Conservation (phyloP, 768 basidiomycete genomes). For the Mycena metata region DNA sequence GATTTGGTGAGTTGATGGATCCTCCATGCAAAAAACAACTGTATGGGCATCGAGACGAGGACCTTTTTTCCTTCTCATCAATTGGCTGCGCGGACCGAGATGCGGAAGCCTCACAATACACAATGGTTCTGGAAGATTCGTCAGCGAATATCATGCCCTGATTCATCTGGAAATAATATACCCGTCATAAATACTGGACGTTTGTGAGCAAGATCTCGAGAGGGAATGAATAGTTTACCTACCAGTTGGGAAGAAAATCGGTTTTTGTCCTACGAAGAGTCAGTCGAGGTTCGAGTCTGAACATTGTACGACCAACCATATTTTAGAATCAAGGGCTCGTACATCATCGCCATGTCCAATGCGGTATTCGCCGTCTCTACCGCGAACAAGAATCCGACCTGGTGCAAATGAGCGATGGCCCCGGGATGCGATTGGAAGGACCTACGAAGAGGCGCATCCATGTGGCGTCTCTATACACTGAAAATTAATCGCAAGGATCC, state of each 20-base stretch:
- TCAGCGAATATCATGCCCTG: too few relatives aligned
- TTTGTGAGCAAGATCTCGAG: background rate
- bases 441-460: slow-evolving; percentile 59
- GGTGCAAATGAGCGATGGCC: background rate
- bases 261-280: slow-evolving; percentile 3
- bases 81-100: background rate
- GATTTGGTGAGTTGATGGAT: slow-evolving; percentile 54
- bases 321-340: slow-evolving; percentile 59
- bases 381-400: slow-evolving; percentile 60
- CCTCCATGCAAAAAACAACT: slow-evolving; percentile 61
- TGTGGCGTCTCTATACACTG: slow-evolving; percentile 51
- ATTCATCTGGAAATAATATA: slow-evolving; percentile 3
- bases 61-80: slow-evolving; percentile 44
- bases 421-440: background rate
- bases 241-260: slow-evolving; percentile 37
- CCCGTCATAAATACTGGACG: slow-evolving; percentile 45
- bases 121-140: slow-evolving; percentile 47
- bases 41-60: slow-evolving; percentile 61
- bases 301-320: slow-evolving; percentile 46
- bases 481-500: background rate
- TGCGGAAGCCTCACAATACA: slow-evolving; percentile 38
- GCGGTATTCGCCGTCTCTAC: slow-evolving; percentile 60
- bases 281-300: background rate
- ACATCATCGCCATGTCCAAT: slow-evolving; percentile 61
- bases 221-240: background rate